Base-by-base conservation (phyloP, 75 land plant species). In the Pseudotsuga menziesii region DNA sequence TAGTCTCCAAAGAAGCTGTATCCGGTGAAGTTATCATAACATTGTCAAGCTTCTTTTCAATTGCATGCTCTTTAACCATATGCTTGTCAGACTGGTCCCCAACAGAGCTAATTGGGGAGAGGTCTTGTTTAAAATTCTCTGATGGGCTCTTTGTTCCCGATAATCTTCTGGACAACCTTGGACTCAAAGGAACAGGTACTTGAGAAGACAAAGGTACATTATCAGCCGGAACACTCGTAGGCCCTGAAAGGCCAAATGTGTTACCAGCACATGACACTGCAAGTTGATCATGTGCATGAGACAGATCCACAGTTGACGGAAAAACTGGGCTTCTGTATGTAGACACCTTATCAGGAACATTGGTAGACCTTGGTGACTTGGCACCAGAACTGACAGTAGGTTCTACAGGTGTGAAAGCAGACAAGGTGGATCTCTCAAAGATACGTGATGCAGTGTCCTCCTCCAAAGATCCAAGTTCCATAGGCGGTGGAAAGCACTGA, bases 401-500 rank as follows among this genome's bases (percentile, higher is more conserved):
- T 15, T 79, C 84, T 55, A 76, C 20, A 23, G 48, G 63, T n/a
- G 58, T 13, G 17, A 74, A 20, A 9, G 57, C 80, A 74, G 81
- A 76, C 55, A 39, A 23, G 58, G 12, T 77, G 54, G 79, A 52
- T 32, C 54, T 76, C 27, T 79, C 87, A 72, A 26, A 74, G 59
- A 59, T 77, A 78, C 54, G 73, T 58, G 61, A 77, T 11, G 79
- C 79, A 22, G 84, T 23, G 23, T 84, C 80, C 66, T 79, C 19
- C 58, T 57, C 89, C 66, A 17, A 56, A 26, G 75, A 73, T 73
- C 20, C 57, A 52, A 73, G 20, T 3, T 85, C 94, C 77, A 70
- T 27, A 0, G 81, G 83, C 7, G 91, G 92, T 44, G 98, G 94
- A 25, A 88, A 78, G 82, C 98, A 96, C 72, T 84, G 94, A 19